phyloP scores from a whole-genome alignment of 768 basidiomycete genomes.

The Clathrus columnatus region DNA sequence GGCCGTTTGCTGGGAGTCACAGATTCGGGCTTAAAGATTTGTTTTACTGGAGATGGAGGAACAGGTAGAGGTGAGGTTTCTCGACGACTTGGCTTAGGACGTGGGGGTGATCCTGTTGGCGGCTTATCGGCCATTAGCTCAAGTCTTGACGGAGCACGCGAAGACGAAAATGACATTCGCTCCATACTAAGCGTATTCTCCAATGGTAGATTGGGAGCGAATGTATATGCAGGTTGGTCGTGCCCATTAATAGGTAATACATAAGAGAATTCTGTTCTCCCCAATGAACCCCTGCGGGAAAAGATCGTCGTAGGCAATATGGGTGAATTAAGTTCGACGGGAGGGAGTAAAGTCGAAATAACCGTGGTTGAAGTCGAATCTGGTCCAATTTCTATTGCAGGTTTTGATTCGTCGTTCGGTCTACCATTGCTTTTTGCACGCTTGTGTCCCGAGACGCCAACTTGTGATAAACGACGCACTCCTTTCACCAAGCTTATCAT shows the following conservation, averaged over 20 bases:
- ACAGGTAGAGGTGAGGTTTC: background rate
- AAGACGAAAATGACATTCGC: conserved; percentile 15
- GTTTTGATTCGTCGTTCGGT: background rate
- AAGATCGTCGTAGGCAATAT: background rate
- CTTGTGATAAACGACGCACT: conserved; percentile 54
- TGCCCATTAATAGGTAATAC: background rate
- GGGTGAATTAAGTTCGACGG: conserved; percentile 16
- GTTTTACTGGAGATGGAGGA: background rate
- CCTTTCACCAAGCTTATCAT: conserved; percentile 47
- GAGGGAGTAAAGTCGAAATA: background rate
- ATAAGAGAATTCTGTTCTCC: conserved; percentile 1
- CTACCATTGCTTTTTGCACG: conserved; percentile 38
- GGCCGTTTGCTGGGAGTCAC: background rate
- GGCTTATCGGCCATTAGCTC: conserved; percentile 14
- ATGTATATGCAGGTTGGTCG: background rate
- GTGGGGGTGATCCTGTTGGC: conserved; percentile 8
- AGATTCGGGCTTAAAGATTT: background rate
- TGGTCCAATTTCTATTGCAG: background rate
- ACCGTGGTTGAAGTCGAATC: no score
- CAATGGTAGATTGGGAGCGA: conserved; percentile 28
- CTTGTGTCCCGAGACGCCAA: conserved; percentile 42
- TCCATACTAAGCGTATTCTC: background rate
- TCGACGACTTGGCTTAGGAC: conserved; percentile 7
- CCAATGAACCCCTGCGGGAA: background rate
- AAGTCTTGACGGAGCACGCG: conserved; percentile 14